phyloP scores from a whole-genome alignment of 140 eudicot species.

The Anethum foeniculum region DNA sequence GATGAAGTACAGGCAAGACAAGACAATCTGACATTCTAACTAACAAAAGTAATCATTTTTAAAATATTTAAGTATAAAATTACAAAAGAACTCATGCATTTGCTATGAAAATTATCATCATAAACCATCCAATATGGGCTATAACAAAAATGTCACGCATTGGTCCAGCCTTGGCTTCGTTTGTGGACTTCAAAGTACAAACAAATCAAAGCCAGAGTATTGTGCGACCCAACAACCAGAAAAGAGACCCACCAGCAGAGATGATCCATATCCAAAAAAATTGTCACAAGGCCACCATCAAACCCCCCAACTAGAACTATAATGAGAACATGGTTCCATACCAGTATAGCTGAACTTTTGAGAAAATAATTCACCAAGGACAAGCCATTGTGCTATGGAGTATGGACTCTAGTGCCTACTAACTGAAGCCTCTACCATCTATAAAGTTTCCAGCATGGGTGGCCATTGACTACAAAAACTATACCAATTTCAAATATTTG shows the following conservation, averaged over 20 bases:
- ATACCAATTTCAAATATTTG: not conserved
- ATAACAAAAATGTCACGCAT: not conserved
- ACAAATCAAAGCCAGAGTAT: not conserved
- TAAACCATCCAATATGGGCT: not conserved
- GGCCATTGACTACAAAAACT: not conserved
- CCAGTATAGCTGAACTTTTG: not conserved
- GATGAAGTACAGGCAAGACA: no score
- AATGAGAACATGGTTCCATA: constrained; percentile 8
- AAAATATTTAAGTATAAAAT: no score
- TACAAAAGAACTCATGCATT: not conserved
- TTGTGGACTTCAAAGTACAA: not conserved
- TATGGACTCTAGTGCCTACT: not conserved
- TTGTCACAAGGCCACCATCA: not conserved
- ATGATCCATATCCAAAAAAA: not conserved
- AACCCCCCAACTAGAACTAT: constrained; percentile 2
- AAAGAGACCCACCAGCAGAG: not conserved
- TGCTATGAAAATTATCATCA: not conserved
- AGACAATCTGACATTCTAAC: no score
- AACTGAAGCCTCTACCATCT: not conserved
- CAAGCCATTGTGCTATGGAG: not conserved
- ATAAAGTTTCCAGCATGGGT: not conserved
- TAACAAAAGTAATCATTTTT: no score
- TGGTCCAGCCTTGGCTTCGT: not conserved
- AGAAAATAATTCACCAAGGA: not conserved
- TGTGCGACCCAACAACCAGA: not conserved